Base-by-base conservation (phyloP, 129 eudicot genomes). In the Logfia minima region DNA sequence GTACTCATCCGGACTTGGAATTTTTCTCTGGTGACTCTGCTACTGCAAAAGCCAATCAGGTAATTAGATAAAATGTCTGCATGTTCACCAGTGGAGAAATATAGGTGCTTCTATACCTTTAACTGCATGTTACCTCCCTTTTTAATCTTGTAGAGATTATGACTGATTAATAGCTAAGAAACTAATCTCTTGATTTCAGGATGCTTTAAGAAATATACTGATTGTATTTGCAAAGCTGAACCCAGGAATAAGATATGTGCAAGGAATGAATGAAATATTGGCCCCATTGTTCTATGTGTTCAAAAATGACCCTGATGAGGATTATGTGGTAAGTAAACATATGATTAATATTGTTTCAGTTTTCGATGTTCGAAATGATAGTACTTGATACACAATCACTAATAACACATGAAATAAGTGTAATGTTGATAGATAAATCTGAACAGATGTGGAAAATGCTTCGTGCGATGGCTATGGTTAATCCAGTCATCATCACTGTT, bases 161-260 rank as follows among this genome's bases (percentile, higher is more conserved):
- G 17, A 11, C 4, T 62, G 68, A 62, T 4, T 13, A 4, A 9
- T 62, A 8, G 63, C 26, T 62, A 23, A 62, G 35, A 24, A 10
- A 62, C 18, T 62, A 62, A 22, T 24, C n/a, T 26, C 68, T 58
- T 58, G 28, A 58, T 21, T 21, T n/a, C 63, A 58, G 95, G 99
- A 84, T 48, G 84, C 99, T 17, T 70, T 95, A 88, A 84, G 61
- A 81, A 78, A 82, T 74, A 95, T 95, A 83, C 79, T 91, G 59
- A 86, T 95, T 56, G 80, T 95, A 61, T 95, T 88, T 84, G 99
- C 99, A 28, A 95, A 95, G 90, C 76, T 95, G 83, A 95, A 95
- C 72, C 99, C 99, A n/a, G 97, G 97, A 65, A 89, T 95, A 86
- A 85, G 96, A 91, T 95, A 95, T 76, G 99, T 95, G 58, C 99